Conservation (phyloP, 176 grass and related monocot genomes). For the Chloris gayana region DNA sequence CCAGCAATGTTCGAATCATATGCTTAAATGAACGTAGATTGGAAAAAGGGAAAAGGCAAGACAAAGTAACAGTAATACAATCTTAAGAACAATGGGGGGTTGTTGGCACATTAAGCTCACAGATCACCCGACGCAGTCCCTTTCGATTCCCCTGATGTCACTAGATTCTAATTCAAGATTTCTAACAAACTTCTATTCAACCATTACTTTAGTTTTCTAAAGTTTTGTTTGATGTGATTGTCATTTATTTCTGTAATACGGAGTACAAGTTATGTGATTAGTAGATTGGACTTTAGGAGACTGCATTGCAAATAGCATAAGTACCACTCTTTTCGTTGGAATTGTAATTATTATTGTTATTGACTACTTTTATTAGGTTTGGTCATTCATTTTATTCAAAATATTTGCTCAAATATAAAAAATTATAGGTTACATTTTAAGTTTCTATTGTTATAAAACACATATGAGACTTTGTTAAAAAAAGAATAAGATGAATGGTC, state of each 20-base stretch:
- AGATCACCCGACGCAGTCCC: slow-evolving; percentile 37
- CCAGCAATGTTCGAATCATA: neutral
- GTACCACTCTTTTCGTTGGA: too few relatives aligned
- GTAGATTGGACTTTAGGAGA: neutral
- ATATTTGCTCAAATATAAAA: too few relatives aligned
- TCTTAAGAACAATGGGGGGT: neutral
- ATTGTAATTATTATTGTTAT: too few relatives aligned
- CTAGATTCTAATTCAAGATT: slow-evolving; percentile 53
- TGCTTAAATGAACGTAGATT: neutral
- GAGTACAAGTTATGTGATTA: neutral
- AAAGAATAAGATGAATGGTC: too few relatives aligned
- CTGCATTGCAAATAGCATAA: neutral
- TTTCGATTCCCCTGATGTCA: slow-evolving; percentile 31
- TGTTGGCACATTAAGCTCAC: slow-evolving; percentile 46
- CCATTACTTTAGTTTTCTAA: slow-evolving; percentile 42
- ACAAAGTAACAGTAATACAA: neutral
- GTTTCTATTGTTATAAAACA: too few relatives aligned
- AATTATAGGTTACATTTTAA: too few relatives aligned
- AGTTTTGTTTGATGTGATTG: slow-evolving; percentile 10
- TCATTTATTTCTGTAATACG: neutral
- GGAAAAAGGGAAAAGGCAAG: neutral
- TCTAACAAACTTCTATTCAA: slow-evolving; percentile 50
- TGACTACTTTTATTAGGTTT: too few relatives aligned
- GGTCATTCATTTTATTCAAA: too few relatives aligned
- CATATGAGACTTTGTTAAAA: too few relatives aligned